Conservation (phyloP, 805 yeast species). For the Saccharomycopsis amapae region DNA sequence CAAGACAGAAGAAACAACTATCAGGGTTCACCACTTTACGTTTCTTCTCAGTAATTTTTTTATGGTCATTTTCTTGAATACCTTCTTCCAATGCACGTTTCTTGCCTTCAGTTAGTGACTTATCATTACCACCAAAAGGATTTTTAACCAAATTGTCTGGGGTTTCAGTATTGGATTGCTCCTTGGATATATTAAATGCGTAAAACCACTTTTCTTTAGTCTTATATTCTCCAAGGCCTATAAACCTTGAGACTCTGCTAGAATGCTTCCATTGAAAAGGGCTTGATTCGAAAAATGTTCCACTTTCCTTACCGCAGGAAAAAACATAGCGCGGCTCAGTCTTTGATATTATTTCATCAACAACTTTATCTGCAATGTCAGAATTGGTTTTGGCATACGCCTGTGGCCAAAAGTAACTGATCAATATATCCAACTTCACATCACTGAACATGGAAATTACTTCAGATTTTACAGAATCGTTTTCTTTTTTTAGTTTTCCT, state of each 20-base stretch:
- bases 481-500: neutral
- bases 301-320: conserved; percentile 42
- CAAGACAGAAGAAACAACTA: conserved; percentile 74
- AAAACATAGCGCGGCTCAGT: conserved; percentile 64
- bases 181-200: conserved; percentile 46
- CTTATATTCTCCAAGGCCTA: conserved; percentile 54
- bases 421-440: conserved; percentile 41
- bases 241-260: conserved; percentile 47
- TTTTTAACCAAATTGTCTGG: neutral
- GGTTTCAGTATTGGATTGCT: neutral
- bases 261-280: conserved; percentile 51
- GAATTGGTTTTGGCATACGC: conserved; percentile 39
- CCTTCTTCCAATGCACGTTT: neutral
- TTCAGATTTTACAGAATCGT: neutral
- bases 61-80: neutral
- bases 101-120: neutral
- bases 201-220: conserved; percentile 64
- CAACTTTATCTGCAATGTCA: conserved; percentile 37
- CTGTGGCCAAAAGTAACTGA: conserved; percentile 57
- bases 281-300: conserved; percentile 44
- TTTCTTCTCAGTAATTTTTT: conserved; percentile 25
- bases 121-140: neutral
- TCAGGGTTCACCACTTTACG: conserved; percentile 44
- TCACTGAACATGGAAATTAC: neutral
- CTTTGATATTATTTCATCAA: conserved; percentile 41